Evolutionary conservation across 768 basidiomycete genomes (phyloP).

Genomic region (Tulasnella sp.): DNA sequence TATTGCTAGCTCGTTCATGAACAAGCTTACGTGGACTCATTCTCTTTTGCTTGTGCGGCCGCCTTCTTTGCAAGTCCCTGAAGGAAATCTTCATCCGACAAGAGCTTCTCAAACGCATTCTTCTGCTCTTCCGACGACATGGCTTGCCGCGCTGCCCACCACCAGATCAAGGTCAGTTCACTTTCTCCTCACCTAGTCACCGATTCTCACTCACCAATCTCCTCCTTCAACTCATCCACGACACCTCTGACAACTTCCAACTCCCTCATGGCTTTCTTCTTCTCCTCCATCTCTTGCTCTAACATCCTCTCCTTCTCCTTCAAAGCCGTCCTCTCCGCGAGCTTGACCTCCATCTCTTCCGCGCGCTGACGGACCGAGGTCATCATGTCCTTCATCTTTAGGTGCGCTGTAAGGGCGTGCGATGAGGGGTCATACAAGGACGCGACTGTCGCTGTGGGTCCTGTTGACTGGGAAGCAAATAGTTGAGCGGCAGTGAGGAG

Average conservation of each 20-base stretch:
- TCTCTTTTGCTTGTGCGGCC: not conserved
- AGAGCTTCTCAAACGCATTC: not conserved
- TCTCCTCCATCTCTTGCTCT: slow-evolving; percentile 34
- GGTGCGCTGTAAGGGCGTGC: slow-evolving; percentile 37
- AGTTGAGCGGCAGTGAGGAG: not conserved
- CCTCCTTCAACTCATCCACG: not conserved
- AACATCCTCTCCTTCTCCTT: slow-evolving; percentile 47
- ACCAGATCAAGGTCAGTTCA: not conserved
- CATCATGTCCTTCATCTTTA: slow-evolving; percentile 37
- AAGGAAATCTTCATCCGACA: not conserved
- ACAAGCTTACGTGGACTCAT: not conserved
- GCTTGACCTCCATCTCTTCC: slow-evolving; percentile 29
- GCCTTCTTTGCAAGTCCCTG: not conserved
- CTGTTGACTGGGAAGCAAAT: not conserved
- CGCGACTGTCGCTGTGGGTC: not conserved
- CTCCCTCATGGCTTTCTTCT: not conserved
- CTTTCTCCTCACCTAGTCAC: not conserved
- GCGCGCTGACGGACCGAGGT: slow-evolving; percentile 27
- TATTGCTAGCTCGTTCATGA: not conserved
- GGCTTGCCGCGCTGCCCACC: not conserved
- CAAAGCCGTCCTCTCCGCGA: slow-evolving; percentile 28
- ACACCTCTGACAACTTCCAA: not conserved
- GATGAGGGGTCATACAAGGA: slow-evolving; percentile 16
- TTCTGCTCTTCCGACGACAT: not conserved
- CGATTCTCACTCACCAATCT: not conserved